Evolutionary conservation across 2,329 filamentous ascomycete species (phyloP), one percentile per base, ranked within the genome.

Genomic region (Aspergillus quadricinctus): DNA sequence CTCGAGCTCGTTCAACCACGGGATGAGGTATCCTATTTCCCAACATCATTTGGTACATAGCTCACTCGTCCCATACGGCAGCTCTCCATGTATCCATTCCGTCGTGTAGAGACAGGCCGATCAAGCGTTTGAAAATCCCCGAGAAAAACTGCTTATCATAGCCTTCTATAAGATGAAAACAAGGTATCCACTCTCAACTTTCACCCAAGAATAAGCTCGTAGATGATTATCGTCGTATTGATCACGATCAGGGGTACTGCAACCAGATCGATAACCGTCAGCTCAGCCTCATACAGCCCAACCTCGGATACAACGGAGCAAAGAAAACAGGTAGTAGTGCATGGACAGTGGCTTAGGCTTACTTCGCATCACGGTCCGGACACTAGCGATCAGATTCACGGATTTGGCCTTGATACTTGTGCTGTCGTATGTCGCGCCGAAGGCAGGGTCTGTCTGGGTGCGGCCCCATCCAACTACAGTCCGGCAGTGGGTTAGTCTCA

Each of bases 321-420:
- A 48, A 53, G n/a, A 40, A 6, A 41, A 37, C 45, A 48, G 19
- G 19, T 48, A 17, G 31, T 35, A 48, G 84, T 87, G 57, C 3
- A 37, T 14, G 31, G 14, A 7, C 3, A 7, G 31, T 37, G 14
- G 14, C 31, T 37, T 83, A 97, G 14, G 5, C 31, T 37, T 83
- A 97, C 92, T 92, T 79, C 93, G 85, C 90, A 96, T 96, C 54
- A 97, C 80, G 56, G 90, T 96, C 74, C 93, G 83, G 65, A 97
- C 88, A 68, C 90, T 94, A 37, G 90, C 89, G 64, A 97, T 94
- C 68, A 97, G 77, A 72, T 96, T 92, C 67, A 97, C 88, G 45
- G 92, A 81, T 74, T 94, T 94, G 52, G 88, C 88, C 75, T 94
- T 93, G 67, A 96, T 82, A 75, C 90, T 92, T 62, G 86, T 83